Evolutionary conservation across 139 green algal species (phyloP), one percentile per base, ranked within the genome.

Genomic region (Chlamydomonas asymmetrica): DNA sequence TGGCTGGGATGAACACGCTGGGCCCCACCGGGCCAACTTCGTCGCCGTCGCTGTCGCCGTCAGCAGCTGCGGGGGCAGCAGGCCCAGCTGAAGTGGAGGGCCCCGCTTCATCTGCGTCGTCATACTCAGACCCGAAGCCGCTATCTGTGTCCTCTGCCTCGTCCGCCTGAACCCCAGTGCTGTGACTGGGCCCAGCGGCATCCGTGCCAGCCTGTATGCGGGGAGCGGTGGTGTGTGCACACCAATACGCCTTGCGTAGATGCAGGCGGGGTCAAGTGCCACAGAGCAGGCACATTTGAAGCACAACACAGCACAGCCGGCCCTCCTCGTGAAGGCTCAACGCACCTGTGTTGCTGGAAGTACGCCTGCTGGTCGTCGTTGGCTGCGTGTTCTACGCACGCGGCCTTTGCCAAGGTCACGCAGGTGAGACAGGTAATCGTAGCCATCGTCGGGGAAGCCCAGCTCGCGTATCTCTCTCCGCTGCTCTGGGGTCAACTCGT

Each of bases 361-460:
- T 39, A 63, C 41, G 13, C 32, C 13, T 54, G 18, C 27, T 18
- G 16, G 32, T 34, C 13, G 13, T 32, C 16, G 31, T 29, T 18
- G 16, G 60, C 35, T n/a, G 23, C 60, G 35, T 39, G 60, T 43
- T 20, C 27, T 71, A 39, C n/a, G 25, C 63, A 25, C 48, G 20
- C 34, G n/a, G 38, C 82, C 71, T 29, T 64, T 59, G 45, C 82
- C 85, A 35, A 88, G 59, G 9, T 75, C 84, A 1, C 88, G 78
- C 75, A 97, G 62, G 80, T 99, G 95, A 75, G 81, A 76, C 54
- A 96, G 82, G 82, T 99, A 99, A 79, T 99, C 93, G 78, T 99
- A 99, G 5, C 95, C 95, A 52, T 99, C 95, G 64, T 98, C 92
- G 22, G 95, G 95, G 38, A 99, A 92, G 9, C 95, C 94, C 39